Percentiles rank a stretch among this genome's conserved stretches.
phyloP scores from a whole-genome alignment of 2,329 filamentous ascomycete species.

The Xylaria sp. region DNA sequence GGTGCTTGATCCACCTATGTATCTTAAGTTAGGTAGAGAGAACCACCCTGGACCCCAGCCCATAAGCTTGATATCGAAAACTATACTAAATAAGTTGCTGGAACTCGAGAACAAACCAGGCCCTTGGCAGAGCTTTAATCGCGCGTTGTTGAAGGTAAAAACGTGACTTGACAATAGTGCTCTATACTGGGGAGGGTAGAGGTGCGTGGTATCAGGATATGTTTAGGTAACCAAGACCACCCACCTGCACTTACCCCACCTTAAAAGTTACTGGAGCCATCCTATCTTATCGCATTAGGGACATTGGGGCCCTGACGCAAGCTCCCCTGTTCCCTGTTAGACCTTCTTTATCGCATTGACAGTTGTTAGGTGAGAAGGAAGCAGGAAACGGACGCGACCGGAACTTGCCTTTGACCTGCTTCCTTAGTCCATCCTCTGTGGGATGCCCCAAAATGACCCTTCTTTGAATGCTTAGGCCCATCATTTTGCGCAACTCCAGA shows the following conservation, averaged over 20 bases:
- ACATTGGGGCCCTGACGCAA: conserved; percentile 33
- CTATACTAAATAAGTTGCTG: neutral
- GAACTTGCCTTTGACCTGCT: conserved; percentile 43
- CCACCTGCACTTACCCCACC: conserved; percentile 20
- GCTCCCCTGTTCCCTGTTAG: conserved; percentile 37
- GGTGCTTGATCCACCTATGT: conserved; percentile 14
- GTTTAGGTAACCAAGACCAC: too few relatives aligned
- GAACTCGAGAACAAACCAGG: neutral
- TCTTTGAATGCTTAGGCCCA: conserved; percentile 45
- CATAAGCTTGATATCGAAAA: neutral
- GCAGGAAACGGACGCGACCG: conserved; percentile 43
- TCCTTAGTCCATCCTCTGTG: conserved; percentile 31
- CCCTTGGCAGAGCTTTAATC: neutral
- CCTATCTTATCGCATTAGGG: conserved; percentile 38
- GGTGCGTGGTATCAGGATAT: too few relatives aligned
- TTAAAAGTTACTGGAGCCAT: conserved; percentile 2
- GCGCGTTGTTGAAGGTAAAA: neutral
- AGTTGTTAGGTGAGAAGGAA: conserved; percentile 32
- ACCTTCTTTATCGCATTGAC: conserved; percentile 42
- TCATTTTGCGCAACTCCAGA: conserved; percentile 38
- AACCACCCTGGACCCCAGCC: neutral
- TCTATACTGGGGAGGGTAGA: neutral
- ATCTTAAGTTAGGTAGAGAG: conserved; percentile 16
- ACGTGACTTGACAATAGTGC: neutral
- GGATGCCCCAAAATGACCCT: conserved; percentile 43